phyloP scores from a whole-genome alignment of 345 rosid species.

The Turritis glabra region DNA sequence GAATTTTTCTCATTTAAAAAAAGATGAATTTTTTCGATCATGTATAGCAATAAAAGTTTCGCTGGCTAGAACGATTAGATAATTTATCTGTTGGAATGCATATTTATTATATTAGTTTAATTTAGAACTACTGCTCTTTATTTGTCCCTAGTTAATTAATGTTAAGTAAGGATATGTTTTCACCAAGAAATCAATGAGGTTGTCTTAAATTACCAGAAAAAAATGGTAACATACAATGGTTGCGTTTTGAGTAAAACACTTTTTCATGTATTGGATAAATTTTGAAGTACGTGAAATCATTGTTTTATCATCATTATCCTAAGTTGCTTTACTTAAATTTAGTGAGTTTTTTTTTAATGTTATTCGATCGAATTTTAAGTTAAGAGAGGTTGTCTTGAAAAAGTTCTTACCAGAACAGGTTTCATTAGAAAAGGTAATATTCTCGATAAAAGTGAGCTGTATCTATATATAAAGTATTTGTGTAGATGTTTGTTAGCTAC shows the following conservation, averaged over 20 bases:
- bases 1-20: too few relatives aligned
- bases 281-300: background rate
- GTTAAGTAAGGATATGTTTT: conserved; percentile 8
- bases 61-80: conserved; percentile 1
- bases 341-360: too few relatives aligned
- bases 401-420: conserved; percentile 15
- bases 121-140: background rate
- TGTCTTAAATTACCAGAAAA: background rate
- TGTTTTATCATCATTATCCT: background rate
- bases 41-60: background rate
- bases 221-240: conserved; percentile 6
- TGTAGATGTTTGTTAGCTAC: conserved; percentile 14
- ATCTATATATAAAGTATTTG: background rate
- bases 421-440: conserved; percentile 23
- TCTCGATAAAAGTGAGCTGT: conserved; percentile 24
- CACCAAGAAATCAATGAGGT: background rate
- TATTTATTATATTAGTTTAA: background rate
- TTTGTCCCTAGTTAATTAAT: background rate
- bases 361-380: conserved; percentile 1
- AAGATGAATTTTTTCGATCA: background rate
- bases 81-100: background rate
- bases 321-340: background rate
- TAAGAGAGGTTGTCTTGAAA: background rate
- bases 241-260: background rate
- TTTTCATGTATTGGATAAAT: background rate